Evolutionary conservation across 2,329 filamentous ascomycete species (phyloP), one percentile per base, ranked within the genome.

Genomic region (Lasiodiplodia sp.): DNA sequence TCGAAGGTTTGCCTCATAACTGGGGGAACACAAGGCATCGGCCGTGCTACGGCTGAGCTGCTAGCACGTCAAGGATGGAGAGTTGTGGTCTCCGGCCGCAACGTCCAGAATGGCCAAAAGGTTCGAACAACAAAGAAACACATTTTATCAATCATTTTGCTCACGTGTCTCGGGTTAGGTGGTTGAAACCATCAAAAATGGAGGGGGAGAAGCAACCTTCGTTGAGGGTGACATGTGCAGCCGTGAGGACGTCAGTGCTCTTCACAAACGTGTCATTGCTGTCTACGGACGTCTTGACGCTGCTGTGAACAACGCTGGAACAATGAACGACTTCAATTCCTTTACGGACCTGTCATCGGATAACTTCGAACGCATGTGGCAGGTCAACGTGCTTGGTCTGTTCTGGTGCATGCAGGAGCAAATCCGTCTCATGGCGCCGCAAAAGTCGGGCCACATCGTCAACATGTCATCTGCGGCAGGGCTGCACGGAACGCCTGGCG

Each of bases 361-460:
- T 25, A 18, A 40, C 0, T 40, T 58, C n/a, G 31, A 58, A 1
- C 16, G 7, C 7, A 58, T 58, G 34, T 44, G 34, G 56, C 56
- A 23, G 56, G 18, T 58, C 16, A 58, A 58, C 18, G 56, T 40
- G 8, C 56, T 38, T 21, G 34, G 56, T 14, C 10, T 40, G 10
- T 58, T 38, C 56, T 58, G 34, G 56, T 58, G 56, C n/a, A 38
- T 58, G 56, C 56, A 58, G 18, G 56, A 58, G 31, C n/a, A 25
- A 2, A 58, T 58, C 31, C 31, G 56, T 10, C 56, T 58, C n/a
- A 58, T 40, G 56, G 23, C 8, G 5, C 34, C 34, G 31, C 31
- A 58, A 1, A 16, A 10, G 0, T 23, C n/a, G 10, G 56, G 31
- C 31, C 56, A 58, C 21, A 58, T 44, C n/a, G n/a, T 58, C 18